Conservation (phyloP, 768 basidiomycete genomes). For the Rubroboletus satanas region DNA sequence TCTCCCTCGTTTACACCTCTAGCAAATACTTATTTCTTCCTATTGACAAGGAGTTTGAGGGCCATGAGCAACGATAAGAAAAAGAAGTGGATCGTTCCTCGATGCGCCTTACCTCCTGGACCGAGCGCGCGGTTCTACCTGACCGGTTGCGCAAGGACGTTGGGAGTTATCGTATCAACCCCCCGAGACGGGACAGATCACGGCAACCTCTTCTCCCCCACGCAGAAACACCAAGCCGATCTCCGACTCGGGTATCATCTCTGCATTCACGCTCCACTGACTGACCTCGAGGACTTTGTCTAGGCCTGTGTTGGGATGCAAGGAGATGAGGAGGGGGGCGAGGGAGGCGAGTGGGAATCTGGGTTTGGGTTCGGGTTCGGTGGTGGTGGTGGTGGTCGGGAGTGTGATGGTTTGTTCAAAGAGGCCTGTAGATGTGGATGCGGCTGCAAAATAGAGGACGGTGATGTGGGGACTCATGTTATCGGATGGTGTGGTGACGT, state of each 20-base stretch:
- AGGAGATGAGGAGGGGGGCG: constrained; percentile 46
- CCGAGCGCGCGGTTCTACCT: background rate
- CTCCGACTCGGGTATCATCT: constrained; percentile 68
- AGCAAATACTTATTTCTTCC: background rate
- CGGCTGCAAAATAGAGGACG: constrained; percentile 55
- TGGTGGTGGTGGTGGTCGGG: constrained; percentile 30
- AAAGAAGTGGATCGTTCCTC: background rate
- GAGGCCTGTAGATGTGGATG: constrained; percentile 65
- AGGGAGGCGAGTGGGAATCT: constrained; percentile 48
- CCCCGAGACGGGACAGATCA: constrained; percentile 81
- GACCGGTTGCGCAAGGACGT: background rate
- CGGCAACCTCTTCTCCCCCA: constrained; percentile 74
- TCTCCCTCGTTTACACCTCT: background rate
- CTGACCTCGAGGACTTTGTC: constrained; percentile 53
- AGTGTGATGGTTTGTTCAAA: constrained; percentile 52
- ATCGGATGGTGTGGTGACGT: background rate
- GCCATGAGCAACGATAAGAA: background rate
- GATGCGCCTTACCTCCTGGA: background rate
- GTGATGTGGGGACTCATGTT: constrained; percentile 30
- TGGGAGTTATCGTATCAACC: constrained; percentile 38
- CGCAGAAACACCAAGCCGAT: constrained; percentile 37
- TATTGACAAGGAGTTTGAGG: background rate
- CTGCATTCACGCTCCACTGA: constrained; percentile 77
- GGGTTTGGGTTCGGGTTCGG: background rate
- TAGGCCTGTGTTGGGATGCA: constrained; percentile 50